These are phyloP conservation scores for Calonectria pseudoreteaudii DNA, from an alignment of 2,329 filamentous ascomycete genomes.

Conservation along the genomic window DNA sequence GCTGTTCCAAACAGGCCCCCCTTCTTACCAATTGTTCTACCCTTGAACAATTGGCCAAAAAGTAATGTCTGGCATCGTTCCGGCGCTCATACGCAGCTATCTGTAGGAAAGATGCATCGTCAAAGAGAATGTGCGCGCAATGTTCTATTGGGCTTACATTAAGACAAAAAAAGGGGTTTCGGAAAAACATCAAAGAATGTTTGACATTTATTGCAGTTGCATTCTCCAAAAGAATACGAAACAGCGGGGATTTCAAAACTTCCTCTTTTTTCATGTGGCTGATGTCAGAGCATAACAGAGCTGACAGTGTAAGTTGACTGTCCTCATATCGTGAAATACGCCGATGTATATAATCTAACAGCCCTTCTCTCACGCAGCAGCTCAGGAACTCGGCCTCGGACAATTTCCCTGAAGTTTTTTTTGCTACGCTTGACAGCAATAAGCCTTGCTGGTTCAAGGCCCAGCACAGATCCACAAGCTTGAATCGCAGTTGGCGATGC, in stretches of 20 bases:
- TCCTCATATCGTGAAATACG: background rate
- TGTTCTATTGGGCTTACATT: background rate
- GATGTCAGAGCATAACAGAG: background rate
- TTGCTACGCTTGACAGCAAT: background rate
- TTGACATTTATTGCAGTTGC: background rate
- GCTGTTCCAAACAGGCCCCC: background rate
- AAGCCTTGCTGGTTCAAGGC: background rate
- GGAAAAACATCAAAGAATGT: background rate
- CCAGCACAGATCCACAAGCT: background rate
- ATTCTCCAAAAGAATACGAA: background rate
- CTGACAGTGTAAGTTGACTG: background rate
- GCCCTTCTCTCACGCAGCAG: fast-evolving
- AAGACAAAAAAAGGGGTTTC: background rate
- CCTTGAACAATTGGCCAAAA: background rate
- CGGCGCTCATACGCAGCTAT: background rate
- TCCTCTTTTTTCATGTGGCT: fast-evolving
- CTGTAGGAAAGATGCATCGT: background rate
- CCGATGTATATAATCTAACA: background rate
- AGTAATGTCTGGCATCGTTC: background rate
- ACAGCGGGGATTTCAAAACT: background rate
- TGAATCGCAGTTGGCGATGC: background rate
- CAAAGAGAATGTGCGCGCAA: background rate
- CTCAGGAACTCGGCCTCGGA: background rate
- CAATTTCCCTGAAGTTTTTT: background rate
- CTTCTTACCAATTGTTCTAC: background rate